Base-by-base conservation (phyloP, 2,329 filamentous ascomycete species). In the Aureobasidium subglaciale region DNA sequence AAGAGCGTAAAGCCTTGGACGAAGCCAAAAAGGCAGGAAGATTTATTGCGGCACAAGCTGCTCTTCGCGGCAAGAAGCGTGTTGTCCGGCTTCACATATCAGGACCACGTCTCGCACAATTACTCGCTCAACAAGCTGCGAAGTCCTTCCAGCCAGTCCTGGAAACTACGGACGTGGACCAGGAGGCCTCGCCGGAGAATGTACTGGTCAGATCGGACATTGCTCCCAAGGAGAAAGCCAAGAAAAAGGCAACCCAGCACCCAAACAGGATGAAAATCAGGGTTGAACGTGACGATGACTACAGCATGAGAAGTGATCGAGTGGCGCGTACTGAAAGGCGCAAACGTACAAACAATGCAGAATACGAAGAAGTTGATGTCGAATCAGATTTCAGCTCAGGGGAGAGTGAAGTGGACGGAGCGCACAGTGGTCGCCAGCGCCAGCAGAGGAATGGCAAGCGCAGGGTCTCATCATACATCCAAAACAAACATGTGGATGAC, bases 301-400 rank as follows among this genome's bases (percentile, higher is more conserved):
- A 71, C 46, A 66, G 65, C n/a, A 65, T 64, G 22, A 54, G 41
- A 20, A 57, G 65, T 35, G 67, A 63, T n/a, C 52, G 64, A 57
- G 56, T 62, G 13, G 38, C 30, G 55, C 58, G 58, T 18, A 41
- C 46, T 34, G 57, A 59, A 34, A 63, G 59, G 42, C 59, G 58
- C 38, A 58, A 54, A 62, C 49, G 62, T 62, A 15, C 62, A 30
- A 41, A 61, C 10, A 59, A 61, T 6, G 60, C 61, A 13, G 60
- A 70, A 18, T 77, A 72, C 52, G 75, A 77, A 61, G 74, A 77
- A 53, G 68, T 77, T 18, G 71, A 71, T 11, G 66, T 77, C 30
- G 74, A 72, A 25, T 74, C 72, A 1, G 73, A 76, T 22, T 52
- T 52, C 15, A 9, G 41, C 5, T 52, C 48, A 13, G 38, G 37